Evolutionary conservation across 345 rosid species (phyloP).

Genomic region (Lepidium aucheri): DNA sequence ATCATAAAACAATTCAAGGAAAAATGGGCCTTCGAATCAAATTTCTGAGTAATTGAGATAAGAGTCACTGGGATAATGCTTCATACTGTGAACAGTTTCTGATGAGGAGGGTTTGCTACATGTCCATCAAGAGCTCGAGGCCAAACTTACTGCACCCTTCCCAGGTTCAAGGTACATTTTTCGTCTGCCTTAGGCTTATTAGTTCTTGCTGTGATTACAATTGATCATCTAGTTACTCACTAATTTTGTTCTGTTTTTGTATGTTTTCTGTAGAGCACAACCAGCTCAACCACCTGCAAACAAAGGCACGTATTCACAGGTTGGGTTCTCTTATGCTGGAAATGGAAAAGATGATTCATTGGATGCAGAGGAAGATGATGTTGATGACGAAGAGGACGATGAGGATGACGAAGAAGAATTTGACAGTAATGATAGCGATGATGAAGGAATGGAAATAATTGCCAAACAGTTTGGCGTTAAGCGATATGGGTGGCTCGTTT

Average conservation of each 20-base stretch:
- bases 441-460: constrained; percentile 85
- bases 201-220: neutral
- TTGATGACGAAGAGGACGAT: constrained; percentile 65
- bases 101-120: constrained; percentile 86
- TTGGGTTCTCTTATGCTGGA: constrained; percentile 84
- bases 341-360: constrained; percentile 43
- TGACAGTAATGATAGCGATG: constrained; percentile 86
- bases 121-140: constrained; percentile 79
- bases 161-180: constrained; percentile 39
- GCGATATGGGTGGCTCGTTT: constrained; percentile 97
- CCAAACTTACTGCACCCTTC: constrained; percentile 59
- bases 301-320: constrained; percentile 89
- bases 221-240: neutral
- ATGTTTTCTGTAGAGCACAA: constrained; percentile 41
- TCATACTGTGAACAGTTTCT: constrained; percentile 48
- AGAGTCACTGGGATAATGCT: constrained; percentile 25
- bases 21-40: constrained; percentile 1
- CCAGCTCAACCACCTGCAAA: constrained; percentile 48
- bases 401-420: constrained; percentile 87
- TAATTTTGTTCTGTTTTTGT: neutral
- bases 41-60: neutral
- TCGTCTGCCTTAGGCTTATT: neutral
- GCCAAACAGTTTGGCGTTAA: constrained; percentile 94
- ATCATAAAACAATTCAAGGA: constrained; percentile 8
- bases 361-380: constrained; percentile 55